A percentile compares a stretch with the other conserved stretches of the same genome.
phyloP scores from a whole-genome alignment of 225 moss, liverwort and hornwort genomes.

The Climacium dendroides region DNA sequence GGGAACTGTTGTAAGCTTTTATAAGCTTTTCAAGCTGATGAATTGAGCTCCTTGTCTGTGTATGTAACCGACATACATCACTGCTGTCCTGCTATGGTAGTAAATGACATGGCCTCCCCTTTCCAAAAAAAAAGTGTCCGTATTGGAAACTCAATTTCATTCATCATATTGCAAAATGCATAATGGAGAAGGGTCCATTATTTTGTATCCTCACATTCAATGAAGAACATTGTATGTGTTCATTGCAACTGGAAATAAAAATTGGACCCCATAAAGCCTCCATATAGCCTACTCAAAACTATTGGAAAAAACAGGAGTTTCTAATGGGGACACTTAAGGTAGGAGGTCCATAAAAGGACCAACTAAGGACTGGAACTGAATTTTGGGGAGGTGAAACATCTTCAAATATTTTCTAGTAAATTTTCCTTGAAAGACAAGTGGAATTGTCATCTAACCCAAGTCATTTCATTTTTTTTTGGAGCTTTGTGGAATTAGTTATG shows the following conservation, averaged over 20 bases:
- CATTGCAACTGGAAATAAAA: neutral
- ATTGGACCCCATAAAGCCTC: fast-evolving
- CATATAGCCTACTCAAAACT: fast-evolving
- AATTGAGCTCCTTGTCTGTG: neutral
- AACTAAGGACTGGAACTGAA: too few relatives aligned
- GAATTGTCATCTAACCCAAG: too few relatives aligned
- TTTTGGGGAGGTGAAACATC: too few relatives aligned
- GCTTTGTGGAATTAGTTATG: too few relatives aligned
- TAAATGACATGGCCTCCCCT: neutral
- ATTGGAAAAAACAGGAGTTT: too few relatives aligned
- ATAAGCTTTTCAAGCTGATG: neutral
- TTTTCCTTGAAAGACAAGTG: too few relatives aligned
- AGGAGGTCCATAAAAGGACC: too few relatives aligned
- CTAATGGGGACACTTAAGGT: fast-evolving
- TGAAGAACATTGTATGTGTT: neutral
- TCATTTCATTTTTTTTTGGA: too few relatives aligned
- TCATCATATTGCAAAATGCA: neutral
- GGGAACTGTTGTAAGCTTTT: neutral
- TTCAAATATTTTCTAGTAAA: too few relatives aligned
- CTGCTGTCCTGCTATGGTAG: neutral
- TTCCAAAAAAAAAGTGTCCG: too few relatives aligned
- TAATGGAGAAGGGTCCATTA: fast-evolving
- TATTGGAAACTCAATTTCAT: neutral
- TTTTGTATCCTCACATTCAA: too few relatives aligned
- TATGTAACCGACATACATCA: neutral